Base-by-base conservation (phyloP, 78 protist species). In the Speleostelium caveatum region DNA sequence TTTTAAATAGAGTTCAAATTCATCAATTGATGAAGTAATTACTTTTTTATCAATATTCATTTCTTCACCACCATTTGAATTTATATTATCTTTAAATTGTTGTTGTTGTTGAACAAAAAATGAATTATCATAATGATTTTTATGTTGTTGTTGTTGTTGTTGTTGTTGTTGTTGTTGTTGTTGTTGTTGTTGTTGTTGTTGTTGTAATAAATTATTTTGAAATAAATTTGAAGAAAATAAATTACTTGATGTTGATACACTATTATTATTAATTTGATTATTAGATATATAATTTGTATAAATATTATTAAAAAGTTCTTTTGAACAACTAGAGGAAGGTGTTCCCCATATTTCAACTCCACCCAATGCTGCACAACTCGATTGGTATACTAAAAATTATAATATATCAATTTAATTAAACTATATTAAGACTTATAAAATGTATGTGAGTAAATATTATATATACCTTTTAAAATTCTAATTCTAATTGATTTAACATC, bases 341-440 rank as follows among this genome's bases (percentile, higher is more conserved):
- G 38, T 22, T 22, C 90, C 90, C 90, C 90, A 83, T 22, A 83
- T 17, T n/a, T 83, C 90, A 22, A 83, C 41, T 1, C 63, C 90
- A 35, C 90, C 79, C 2, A 83, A 49, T n/a, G 90, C 73, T 19
- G 90, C 71, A 21, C 90, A 83, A 32, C 65, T 41, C 22, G 90
- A 67, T 36, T 83, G 75, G 5, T 53, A 83, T 22, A 83, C n/a
- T n/a, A n/a, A n/a, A n/a, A n/a, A n/a, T n/a, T n/a, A n/a, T n/a
- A n/a, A 56, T 67, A 21, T n/a, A 24, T 22, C 24, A 28, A 12
- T 32, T 32, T 32, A 24, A 56, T 21, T 56, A 21, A 56, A 14
- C 4, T 8, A 56, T 56, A 56, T 56, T 53, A 17, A 53, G 58
- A 17, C 26, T 14, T 21, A 53, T 53, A 17, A 53, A 21, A 21